Evolutionary conservation across 2,329 filamentous ascomycete species (phyloP).

Genomic region (Cladophialophora psammophila): DNA sequence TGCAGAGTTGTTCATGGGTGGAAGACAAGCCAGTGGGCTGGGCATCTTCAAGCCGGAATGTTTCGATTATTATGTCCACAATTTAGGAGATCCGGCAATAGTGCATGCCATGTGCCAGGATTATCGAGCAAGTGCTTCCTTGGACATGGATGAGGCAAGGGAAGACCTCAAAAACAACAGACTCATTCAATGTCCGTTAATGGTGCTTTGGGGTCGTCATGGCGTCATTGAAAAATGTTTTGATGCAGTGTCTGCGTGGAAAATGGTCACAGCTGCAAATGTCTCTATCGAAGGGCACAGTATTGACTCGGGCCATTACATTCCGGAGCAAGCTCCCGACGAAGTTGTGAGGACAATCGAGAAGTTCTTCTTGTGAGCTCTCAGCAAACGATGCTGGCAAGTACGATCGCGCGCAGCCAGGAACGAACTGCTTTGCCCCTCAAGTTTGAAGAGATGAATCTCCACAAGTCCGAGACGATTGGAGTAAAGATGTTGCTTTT

Average conservation of each 20-base stretch:
- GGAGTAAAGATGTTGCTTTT: too few species aligned
- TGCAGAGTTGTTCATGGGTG: slow-evolving; percentile 12
- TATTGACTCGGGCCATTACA: slow-evolving; percentile 8
- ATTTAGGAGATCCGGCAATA: slow-evolving; percentile 5
- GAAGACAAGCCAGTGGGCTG: neutral
- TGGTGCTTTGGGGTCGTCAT: slow-evolving; percentile 11
- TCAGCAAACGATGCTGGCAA: neutral
- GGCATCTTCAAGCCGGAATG: slow-evolving; percentile 8
- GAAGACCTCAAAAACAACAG: neutral
- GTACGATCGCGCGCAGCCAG: neutral
- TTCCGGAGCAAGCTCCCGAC: slow-evolving; percentile 5
- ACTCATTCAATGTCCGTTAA: slow-evolving; percentile 7
- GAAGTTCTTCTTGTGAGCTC: slow-evolving; percentile 7
- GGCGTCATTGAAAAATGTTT: slow-evolving; percentile 14
- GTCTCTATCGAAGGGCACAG: neutral
- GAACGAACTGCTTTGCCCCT: neutral
- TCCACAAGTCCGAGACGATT: too few species aligned
- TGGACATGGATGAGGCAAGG: slow-evolving; percentile 11
- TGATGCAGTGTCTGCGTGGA: slow-evolving; percentile 11
- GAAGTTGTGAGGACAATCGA: slow-evolving; percentile 1
- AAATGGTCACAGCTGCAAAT: neutral
- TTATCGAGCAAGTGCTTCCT: slow-evolving; percentile 4
- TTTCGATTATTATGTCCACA: slow-evolving; percentile 13
- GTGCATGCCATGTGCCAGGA: slow-evolving; percentile 16
- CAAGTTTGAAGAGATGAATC: neutral